phyloP scores from a whole-genome alignment of 2,329 filamentous ascomycete genomes.

The Epichloe gansuensis region DNA sequence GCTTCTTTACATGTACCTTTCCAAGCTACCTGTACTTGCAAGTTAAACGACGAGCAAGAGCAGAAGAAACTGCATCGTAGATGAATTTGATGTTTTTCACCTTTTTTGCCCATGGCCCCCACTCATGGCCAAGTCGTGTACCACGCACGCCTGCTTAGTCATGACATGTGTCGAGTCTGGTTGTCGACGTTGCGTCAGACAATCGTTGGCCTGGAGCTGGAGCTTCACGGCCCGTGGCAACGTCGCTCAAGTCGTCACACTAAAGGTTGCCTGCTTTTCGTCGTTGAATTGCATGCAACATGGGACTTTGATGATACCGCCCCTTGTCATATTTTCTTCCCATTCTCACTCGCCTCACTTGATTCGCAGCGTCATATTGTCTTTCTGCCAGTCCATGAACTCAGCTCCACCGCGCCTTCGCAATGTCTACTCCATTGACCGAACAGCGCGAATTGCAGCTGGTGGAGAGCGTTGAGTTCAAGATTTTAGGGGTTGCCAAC shows the following conservation, averaged over 20 bases:
- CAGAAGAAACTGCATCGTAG: not conserved
- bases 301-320: not conserved
- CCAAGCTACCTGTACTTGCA: not conserved
- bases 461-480: slow-evolving; percentile 74
- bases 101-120: not conserved
- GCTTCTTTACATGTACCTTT: too few species aligned
- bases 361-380: not conserved
- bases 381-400: not conserved
- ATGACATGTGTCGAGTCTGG: not conserved
- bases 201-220: not conserved
- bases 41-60: not conserved
- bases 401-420: not conserved
- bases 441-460: slow-evolving; percentile 69
- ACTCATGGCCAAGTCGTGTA: not conserved
- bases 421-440: slow-evolving; percentile 26
- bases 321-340: not conserved
- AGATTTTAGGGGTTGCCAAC: slow-evolving; percentile 66
- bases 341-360: not conserved
- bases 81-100: not conserved
- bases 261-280: slow-evolving; percentile 1
- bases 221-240: not conserved
- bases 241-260: not conserved
- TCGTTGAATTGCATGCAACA: not conserved
- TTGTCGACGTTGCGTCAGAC: not conserved
- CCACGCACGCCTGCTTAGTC: not conserved